phyloP scores from a whole-genome alignment of 352 stramenopile species.

The Aphanomyces euteiches region DNA sequence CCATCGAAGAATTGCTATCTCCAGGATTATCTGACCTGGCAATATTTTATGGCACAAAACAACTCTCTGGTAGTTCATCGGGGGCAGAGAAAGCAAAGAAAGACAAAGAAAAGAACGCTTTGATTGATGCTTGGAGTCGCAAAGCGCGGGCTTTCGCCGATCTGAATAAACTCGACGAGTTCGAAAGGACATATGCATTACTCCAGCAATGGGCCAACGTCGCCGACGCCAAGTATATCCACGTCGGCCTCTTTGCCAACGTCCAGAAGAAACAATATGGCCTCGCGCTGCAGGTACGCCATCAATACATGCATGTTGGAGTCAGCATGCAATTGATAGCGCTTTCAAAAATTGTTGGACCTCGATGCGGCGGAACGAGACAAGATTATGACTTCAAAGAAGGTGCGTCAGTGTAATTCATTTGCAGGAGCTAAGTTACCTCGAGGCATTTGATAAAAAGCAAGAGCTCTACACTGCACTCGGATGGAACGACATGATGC shows the following conservation, averaged over 20 bases:
- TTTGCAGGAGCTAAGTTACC: background rate
- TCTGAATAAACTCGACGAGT: conserved; percentile 49
- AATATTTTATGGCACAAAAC: conserved; percentile 64
- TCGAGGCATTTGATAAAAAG: conserved; percentile 35
- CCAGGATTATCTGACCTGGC: conserved; percentile 50
- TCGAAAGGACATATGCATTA: conserved; percentile 41
- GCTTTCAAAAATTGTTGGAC: conserved; percentile 62
- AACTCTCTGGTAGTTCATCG: conserved; percentile 32
- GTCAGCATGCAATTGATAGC: conserved; percentile 17
- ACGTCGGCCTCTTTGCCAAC: conserved; percentile 60
- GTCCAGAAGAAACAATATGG: conserved; percentile 44
- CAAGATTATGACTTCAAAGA: conserved; percentile 63
- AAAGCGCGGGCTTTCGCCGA: conserved; percentile 67
- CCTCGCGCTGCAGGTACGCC: conserved; percentile 45
- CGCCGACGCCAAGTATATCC: conserved; percentile 48
- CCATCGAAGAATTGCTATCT: conserved; percentile 38
- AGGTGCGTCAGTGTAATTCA: conserved; percentile 37
- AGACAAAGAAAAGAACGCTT: conserved; percentile 60
- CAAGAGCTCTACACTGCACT: conserved; percentile 40
- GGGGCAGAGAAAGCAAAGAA: conserved; percentile 38
- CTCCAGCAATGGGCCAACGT: conserved; percentile 79
- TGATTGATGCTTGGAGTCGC: conserved; percentile 63
- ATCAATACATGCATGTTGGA: background rate
- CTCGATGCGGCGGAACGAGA: conserved; percentile 55
- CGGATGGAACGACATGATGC: conserved; percentile 56